Evolutionary conservation across 768 basidiomycete genomes (phyloP), one percentile per base, ranked within the genome.

Genomic region (Russula sp.): DNA sequence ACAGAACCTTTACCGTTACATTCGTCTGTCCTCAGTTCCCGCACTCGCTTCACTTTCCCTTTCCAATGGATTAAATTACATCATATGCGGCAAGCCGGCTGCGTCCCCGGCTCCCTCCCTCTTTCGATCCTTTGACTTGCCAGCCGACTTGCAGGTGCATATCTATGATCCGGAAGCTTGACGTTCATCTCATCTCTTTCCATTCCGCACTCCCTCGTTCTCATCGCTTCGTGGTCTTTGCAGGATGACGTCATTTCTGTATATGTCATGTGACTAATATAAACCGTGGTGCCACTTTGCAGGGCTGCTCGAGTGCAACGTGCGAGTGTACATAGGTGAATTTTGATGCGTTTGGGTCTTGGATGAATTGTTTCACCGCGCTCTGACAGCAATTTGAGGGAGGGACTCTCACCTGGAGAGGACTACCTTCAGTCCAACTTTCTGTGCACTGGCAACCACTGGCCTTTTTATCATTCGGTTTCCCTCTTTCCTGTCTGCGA

Each of bases 271-370:
- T 25, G 32, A 34, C 32, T n/a, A n/a, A n/a, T n/a, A n/a, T 32
- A 18, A 10, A 11, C n/a, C 22, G 14, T 11, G 13, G 8, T 51
- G 4, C 34, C n/a, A n/a, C 9, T 35, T 47, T 42, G 4, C 25
- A 58, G 56, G 38, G 36, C 9, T 63, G 61, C 39, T 10, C 7
- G 7, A 25, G 7, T 16, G 38, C 35, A 5, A n/a, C 20, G 38
- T 54, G 61, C 51, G 56, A 51, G 14, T 63, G 61, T 38, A 53
- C 50, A 13, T 51, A 63, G 34, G 36, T 14, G 6, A 62, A 58
- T n/a, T 52, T 18, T 39, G 45, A 39, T 34, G 29, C 25, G 3
- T 45, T 58, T 20, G 38, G 35, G 29, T 5, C 11, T 2, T 62
- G 61, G 20, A 29, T 62, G 11, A 47, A 47, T 22, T 62, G 56